Evolutionary conservation across 306 rosid genomes (phyloP).

Genomic region (Prunus mira): DNA sequence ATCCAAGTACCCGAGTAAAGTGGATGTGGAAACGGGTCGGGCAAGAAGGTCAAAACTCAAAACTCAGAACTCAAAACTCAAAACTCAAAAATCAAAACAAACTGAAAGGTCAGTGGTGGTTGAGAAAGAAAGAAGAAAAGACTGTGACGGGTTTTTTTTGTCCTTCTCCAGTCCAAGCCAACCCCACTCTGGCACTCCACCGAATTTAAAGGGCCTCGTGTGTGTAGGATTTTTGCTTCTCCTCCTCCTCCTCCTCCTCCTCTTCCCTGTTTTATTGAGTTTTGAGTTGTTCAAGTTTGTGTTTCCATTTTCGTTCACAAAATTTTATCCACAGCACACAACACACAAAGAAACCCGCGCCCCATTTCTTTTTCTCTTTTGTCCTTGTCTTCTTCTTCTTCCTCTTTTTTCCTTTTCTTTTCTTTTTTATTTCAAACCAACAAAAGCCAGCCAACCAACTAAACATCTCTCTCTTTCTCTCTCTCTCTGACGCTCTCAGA

Average conservation of each 20-base stretch:
- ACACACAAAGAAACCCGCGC: conserved; percentile 28
- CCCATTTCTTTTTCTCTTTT: conserved; percentile 33
- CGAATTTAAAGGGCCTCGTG: neutral
- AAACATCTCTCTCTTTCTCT: conserved; percentile 8
- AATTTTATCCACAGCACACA: neutral
- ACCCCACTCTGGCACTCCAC: neutral
- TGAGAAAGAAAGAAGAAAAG: neutral
- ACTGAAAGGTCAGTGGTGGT: neutral
- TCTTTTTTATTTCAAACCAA: neutral
- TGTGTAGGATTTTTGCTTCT: neutral
- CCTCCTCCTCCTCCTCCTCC: neutral
- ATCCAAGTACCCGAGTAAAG: neutral
- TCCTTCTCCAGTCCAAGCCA: neutral
- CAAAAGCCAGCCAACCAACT: conserved; percentile 43
- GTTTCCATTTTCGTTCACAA: neutral
- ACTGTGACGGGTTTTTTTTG: too few species aligned
- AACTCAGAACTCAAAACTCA: neutral
- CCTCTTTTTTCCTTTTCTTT: neutral
- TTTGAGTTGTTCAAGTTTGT: neutral
- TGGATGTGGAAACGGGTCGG: neutral
- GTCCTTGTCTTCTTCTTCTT: conserved; percentile 6
- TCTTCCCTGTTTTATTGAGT: neutral
- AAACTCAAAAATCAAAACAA: neutral
- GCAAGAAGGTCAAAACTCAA: neutral
- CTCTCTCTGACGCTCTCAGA: conserved; percentile 19